phyloP scores from a whole-genome alignment of 345 rosid species.

The Xanthoceras sorbifolium region DNA sequence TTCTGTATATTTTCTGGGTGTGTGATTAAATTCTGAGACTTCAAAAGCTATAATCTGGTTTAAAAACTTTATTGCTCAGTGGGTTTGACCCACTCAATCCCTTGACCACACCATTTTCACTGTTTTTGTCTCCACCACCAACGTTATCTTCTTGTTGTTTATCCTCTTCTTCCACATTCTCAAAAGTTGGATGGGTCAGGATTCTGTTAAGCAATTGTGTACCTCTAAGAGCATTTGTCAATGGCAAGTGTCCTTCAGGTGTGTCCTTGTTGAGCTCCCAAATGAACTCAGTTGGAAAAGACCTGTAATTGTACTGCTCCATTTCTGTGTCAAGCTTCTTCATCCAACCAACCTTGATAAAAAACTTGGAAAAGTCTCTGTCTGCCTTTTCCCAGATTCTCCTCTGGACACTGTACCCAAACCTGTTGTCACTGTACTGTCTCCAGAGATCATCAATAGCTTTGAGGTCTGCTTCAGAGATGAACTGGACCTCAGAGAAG shows the following conservation, averaged over 20 bases:
- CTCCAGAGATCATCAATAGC: constrained; percentile 82
- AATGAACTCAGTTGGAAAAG: constrained; percentile 76
- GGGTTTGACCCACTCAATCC: constrained; percentile 31
- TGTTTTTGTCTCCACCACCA: not conserved
- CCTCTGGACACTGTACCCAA: constrained; percentile 86
- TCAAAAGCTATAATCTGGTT: constrained; percentile 67
- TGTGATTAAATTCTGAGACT: not conserved
- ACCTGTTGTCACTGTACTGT: constrained; percentile 59
- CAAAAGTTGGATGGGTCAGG: constrained; percentile 84
- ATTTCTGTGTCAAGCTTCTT: constrained; percentile 88
- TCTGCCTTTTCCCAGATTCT: constrained; percentile 59
- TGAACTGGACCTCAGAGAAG: constrained; percentile 92
- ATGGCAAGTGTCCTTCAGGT: constrained; percentile 85
- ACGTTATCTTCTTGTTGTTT: constrained; percentile 14
- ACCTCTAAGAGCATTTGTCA: constrained; percentile 92
- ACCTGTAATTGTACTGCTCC: constrained; percentile 78
- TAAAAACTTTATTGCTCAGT: constrained; percentile 39
- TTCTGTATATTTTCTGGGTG: not conserved
- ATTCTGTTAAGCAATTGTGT: constrained; percentile 67
- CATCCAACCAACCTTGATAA: constrained; percentile 92
- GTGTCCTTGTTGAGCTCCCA: constrained; percentile 84
- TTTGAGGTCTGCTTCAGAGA: constrained; percentile 54
- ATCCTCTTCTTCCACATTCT: constrained; percentile 32
- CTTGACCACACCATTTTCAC: constrained; percentile 13
- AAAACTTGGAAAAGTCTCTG: constrained; percentile 74